Percentiles rank a stretch among this genome's conserved stretches.
phyloP scores from a whole-genome alignment of 306 rosid species.

The Castanospermum australe region DNA sequence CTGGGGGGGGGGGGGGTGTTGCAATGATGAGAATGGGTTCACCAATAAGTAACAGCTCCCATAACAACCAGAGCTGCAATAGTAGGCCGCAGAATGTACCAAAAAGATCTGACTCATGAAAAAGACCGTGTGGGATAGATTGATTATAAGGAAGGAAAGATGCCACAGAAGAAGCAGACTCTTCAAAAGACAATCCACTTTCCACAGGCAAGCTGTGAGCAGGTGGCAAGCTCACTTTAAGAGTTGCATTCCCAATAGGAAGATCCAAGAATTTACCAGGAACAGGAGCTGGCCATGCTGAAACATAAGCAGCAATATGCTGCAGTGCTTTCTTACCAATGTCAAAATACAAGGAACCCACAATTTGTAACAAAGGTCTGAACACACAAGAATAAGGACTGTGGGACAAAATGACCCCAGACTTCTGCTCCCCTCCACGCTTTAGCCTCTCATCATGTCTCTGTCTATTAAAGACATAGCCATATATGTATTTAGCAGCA shows the following conservation, averaged over 20 bases:
- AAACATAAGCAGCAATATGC: conserved; percentile 88
- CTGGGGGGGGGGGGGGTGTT: conserved; percentile 93
- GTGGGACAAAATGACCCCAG: conserved; percentile 79
- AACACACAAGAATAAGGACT: conserved; percentile 81
- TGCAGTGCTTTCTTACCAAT: conserved; percentile 88
- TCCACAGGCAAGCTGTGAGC: conserved; percentile 71
- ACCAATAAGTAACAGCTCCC: conserved; percentile 92
- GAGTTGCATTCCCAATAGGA: conserved; percentile 84
- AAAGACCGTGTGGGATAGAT: conserved; percentile 79
- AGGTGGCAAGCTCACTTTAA: conserved; percentile 89
- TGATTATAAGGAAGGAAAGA: conserved; percentile 76
- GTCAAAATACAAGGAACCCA: conserved; percentile 90
- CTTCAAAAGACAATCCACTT: conserved; percentile 52
- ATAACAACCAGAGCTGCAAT: conserved; percentile 91
- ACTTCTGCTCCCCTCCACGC: conserved; percentile 98
- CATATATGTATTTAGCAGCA: conserved; percentile 70
- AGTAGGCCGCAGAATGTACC: conserved; percentile 76
- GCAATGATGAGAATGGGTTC: conserved; percentile 89
- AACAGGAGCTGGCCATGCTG: conserved; percentile 80
- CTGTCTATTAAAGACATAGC: conserved; percentile 90
- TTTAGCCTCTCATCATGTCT: conserved; percentile 93
- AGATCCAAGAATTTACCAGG: conserved; percentile 90
- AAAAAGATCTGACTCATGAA: conserved; percentile 88
- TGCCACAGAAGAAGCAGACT: conserved; percentile 70
- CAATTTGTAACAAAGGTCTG: conserved; percentile 86